These are phyloP conservation scores for Epicoccum nigrum DNA, from an alignment of 2,329 filamentous ascomycete species.

Conservation along the genomic window DNA sequence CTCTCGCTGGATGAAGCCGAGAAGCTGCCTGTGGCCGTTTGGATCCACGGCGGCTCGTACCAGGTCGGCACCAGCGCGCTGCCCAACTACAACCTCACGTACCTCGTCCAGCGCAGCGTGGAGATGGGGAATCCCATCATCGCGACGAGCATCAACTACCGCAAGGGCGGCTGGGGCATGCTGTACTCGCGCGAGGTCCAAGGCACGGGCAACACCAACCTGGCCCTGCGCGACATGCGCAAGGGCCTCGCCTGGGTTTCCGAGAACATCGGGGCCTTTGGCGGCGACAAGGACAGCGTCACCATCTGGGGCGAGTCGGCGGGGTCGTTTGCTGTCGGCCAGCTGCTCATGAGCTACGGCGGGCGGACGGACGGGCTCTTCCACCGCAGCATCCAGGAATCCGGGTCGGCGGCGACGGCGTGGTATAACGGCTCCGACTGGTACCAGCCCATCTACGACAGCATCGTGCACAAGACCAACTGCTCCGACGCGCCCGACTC, in stretches of 20 bases:
- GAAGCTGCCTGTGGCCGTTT: conserved; percentile 63
- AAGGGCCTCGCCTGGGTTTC: conserved; percentile 55
- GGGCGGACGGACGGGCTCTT: conserved; percentile 44
- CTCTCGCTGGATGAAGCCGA: conserved; percentile 40
- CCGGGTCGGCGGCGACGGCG: conserved; percentile 46
- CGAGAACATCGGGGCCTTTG: conserved; percentile 53
- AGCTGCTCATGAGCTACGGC: conserved; percentile 44
- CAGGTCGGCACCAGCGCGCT: conserved; percentile 53
- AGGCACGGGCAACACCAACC: conserved; percentile 55
- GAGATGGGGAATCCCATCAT: conserved; percentile 46
- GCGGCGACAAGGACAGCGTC: conserved; percentile 50
- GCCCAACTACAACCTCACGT: conserved; percentile 67
- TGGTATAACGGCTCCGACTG: conserved; percentile 49
- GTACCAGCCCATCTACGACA: conserved; percentile 57
- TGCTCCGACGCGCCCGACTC: conserved; percentile 59
- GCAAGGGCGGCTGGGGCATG: conserved; percentile 73
- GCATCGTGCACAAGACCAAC: conserved; percentile 55
- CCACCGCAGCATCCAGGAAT: conserved; percentile 47
- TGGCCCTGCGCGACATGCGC: conserved; percentile 51
- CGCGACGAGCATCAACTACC: conserved; percentile 49
- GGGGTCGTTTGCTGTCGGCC: conserved; percentile 51
- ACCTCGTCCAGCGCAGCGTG: conserved; percentile 59
- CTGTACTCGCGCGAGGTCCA: conserved; percentile 57
- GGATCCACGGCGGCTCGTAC: conserved; percentile 61
- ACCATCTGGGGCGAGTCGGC: conserved; percentile 56